Evolutionary conservation across 2,329 filamentous ascomycete species (phyloP), one percentile per base, ranked within the genome.

Genomic region (Calonectria fujianensis): DNA sequence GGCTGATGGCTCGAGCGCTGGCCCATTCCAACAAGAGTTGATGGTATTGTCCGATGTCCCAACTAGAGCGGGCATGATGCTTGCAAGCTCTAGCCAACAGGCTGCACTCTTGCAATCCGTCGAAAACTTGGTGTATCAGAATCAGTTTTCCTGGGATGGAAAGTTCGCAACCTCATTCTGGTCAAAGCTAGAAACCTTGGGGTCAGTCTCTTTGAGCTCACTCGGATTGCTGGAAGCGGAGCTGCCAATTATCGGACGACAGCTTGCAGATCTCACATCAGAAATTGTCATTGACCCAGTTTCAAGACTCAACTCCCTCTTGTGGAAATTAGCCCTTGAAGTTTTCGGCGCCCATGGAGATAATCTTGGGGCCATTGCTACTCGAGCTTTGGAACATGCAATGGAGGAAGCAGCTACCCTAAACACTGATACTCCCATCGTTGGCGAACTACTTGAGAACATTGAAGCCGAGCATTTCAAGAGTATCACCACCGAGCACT

Each of bases 151-250:
- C 7, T 87, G 87, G 85, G 82, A 87, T 67, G 86, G 87, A 24
- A 85, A 83, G 66, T 82, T 88, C 57, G 75, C 83, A 4, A 76
- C 81, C 20, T 88, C 89, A 0, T 80, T 95, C 4, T 85, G 94
- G 78, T 85, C 86, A 18, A 92, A 89, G 77, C 83, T 94, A 61
- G 86, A 89, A 66, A 85, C 83, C 1, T 83, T 92, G 24, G 84
- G 85, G 16, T 85, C 88, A 31, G 90, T 93, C 0, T 90, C 86
- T 59, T 85, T 95, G 50, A 89, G 89, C 59, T 91, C 92, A 52
- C 85, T 95, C 63, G 88, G 90, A 57, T 87, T 93, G 24, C 86
- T 95, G 0, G 92, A 94, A 82, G 86, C 88, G 1, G 94, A 95
- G 80, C 84, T 94, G 65, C 91, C 92, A 11, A 86, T 90, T 4